These are phyloP conservation scores for Gentiana macrophylla DNA, from an alignment of 257 asterid species.

Conservation along the genomic window DNA sequence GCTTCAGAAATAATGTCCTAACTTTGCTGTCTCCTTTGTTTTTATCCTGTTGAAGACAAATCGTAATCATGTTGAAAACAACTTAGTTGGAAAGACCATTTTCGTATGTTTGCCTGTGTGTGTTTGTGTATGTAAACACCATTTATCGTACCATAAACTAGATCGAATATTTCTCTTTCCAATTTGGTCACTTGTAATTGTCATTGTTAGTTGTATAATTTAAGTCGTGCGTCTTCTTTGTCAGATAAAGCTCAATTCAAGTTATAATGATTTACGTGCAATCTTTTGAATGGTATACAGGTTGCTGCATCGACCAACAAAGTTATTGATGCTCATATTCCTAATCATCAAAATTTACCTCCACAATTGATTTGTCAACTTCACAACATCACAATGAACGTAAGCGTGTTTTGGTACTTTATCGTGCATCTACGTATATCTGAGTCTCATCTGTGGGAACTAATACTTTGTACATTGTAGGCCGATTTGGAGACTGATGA, in stretches of 20 bases:
- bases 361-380: conserved; percentile 75
- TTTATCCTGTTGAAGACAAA: not conserved
- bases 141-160: too few species aligned
- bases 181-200: too few species aligned
- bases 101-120: too few species aligned
- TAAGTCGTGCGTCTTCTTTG: not conserved
- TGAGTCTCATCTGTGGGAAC: conserved; percentile 6
- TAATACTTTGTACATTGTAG: conserved; percentile 25
- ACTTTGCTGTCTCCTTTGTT: not conserved
- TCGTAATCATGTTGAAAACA: too few species aligned
- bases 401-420: conserved; percentile 10
- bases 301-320: conserved; percentile 68
- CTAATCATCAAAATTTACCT: conserved; percentile 56
- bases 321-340: conserved; percentile 52
- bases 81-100: not conserved
- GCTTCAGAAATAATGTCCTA: not conserved
- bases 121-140: too few species aligned
- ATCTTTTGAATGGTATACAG: conserved; percentile 12
- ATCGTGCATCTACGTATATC: not conserved
- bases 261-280: not conserved
- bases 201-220: not conserved
- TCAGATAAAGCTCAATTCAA: not conserved
- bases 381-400: conserved; percentile 67
- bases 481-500: conserved; percentile 78
- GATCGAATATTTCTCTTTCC: too few species aligned